Percentiles rank a stretch among this genome's conserved stretches.
Conservation (phyloP, 768 basidiomycete genomes). For the Russula virescens region DNA sequence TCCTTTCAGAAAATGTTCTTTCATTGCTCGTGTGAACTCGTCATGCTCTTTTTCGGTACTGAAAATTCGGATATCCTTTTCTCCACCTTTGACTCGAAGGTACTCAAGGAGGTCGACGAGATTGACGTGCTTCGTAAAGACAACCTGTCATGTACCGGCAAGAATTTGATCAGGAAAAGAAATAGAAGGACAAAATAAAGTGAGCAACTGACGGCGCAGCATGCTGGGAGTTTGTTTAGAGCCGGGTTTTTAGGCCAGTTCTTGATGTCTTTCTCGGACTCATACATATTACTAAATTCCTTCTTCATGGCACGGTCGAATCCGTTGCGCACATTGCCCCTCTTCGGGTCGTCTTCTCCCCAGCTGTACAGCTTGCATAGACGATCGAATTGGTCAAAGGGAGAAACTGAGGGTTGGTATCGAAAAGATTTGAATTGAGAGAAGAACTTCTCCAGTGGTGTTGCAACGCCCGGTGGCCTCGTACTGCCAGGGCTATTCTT, state of each 20-base stretch:
- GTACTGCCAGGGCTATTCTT: too few relatives aligned
- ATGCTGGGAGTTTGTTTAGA: slow-evolving; percentile 3
- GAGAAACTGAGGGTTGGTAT: slow-evolving; percentile 5
- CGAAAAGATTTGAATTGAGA: too few relatives aligned
- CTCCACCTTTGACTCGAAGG: slow-evolving; percentile 24
- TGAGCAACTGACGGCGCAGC: neutral
- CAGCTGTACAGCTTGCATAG: neutral
- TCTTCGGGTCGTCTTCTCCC: neutral
- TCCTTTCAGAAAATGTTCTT: slow-evolving; percentile 29
- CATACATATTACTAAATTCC: too few relatives aligned
- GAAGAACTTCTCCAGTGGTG: too few relatives aligned
- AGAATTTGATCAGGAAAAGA: neutral
- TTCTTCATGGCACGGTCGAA: slow-evolving; percentile 17
- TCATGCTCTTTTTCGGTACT: slow-evolving; percentile 24
- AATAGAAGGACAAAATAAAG: neutral
- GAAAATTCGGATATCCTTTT: slow-evolving; percentile 26
- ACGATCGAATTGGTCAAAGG: slow-evolving; percentile 14
- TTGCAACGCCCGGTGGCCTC: neutral
- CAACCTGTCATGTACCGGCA: neutral
- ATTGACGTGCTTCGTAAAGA: slow-evolving; percentile 27
- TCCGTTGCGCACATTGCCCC: neutral
- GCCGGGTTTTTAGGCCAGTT: slow-evolving; percentile 22
- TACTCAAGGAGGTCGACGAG: slow-evolving; percentile 34
- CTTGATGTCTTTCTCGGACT: slow-evolving; percentile 19
- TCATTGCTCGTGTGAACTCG: slow-evolving; percentile 24